A percentile compares a stretch with the other conserved stretches of the same genome.
Evolutionary conservation across 2,329 filamentous ascomycete genomes (phyloP).

Genomic region (Mollisiaceae sp.): DNA sequence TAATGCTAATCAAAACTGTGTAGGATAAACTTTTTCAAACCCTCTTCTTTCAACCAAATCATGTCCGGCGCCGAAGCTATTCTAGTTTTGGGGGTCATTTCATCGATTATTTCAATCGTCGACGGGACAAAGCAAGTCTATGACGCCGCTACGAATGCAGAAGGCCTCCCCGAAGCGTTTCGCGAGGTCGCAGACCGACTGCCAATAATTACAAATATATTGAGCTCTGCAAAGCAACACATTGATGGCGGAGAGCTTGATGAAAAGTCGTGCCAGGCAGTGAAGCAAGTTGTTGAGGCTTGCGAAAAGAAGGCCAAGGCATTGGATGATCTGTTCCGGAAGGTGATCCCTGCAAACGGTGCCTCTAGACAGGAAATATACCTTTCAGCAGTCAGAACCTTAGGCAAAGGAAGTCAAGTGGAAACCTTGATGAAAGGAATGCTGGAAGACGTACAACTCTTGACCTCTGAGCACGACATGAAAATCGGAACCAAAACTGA

Average conservation of each 20-base stretch:
- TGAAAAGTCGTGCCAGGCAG: conserved; percentile 13
- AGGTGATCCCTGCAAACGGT: conserved; percentile 30
- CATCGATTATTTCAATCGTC: conserved; percentile 39
- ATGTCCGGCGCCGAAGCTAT: conserved; percentile 39
- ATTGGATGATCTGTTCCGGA: conserved; percentile 32
- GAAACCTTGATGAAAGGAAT: conserved; percentile 40
- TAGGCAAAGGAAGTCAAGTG: conserved; percentile 36
- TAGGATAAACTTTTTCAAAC: not conserved
- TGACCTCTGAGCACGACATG: conserved; percentile 27
- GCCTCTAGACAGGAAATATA: conserved; percentile 33
- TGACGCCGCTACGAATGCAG: conserved; percentile 32
- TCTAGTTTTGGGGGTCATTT: conserved; percentile 38
- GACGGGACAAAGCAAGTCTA: conserved; percentile 38
- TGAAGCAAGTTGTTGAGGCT: conserved; percentile 30
- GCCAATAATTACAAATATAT: conserved; percentile 35
- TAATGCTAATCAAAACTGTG: too few species aligned
- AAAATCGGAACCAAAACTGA: conserved; percentile 16
- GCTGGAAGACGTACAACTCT: conserved; percentile 38
- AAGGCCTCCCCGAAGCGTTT: conserved; percentile 39
- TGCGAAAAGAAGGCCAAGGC: conserved; percentile 35
- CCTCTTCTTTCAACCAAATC: not conserved
- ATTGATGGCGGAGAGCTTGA: conserved; percentile 15
- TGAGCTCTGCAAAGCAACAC: conserved; percentile 26
- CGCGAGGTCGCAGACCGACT: conserved; percentile 35
- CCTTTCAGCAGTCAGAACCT: conserved; percentile 29